Evolutionary conservation across 257 asterid genomes (phyloP), one percentile per base, ranked within the genome.

Genomic region (Nicotiana attenuata): DNA sequence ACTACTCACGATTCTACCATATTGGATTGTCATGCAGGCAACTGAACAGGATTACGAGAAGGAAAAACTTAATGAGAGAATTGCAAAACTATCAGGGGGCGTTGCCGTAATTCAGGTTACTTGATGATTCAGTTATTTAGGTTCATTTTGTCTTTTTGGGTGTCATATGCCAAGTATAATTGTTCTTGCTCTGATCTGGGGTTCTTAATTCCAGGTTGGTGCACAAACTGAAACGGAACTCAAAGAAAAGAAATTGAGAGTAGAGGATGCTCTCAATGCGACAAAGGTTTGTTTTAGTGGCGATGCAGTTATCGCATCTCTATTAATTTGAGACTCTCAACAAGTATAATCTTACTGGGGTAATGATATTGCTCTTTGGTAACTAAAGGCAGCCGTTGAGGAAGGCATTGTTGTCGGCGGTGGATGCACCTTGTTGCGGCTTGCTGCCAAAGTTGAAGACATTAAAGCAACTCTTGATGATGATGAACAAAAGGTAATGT

Each of bases 361-460:
- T 75, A 50, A 75, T 75, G 38, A 73, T 24, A 75, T 75, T 81
- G 75, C 22, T 65, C 64, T 75, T 16, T 75, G 64, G 64, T 26
- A 75, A 66, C 75, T 82, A 20, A 90, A 96, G 99, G 99, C 99
- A 13, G 99, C 99, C 83, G 98, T 96, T 81, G 99, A 96, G 90
- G 99, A 96, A 86, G 99, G 99, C 47, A 96, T 96, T 81, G 98
- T 96, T 82, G 99, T 96, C 63, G 99, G 99, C 13, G 99, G 99
- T 84, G 99, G 99, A 29, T 96, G 99, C 84, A 91, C 98, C 33
- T 83, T 96, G 64, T 84, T 96, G 85, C 90, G 98, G 80, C 99
- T 96, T 78, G 89, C 99, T 9, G 84, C 96, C 28, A 96, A 93
- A 83, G 98, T 96, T 55, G 98, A 96, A 83, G 97, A 94, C 82